These are phyloP conservation scores for Vanderwaltozyma verrucispora DNA, from an alignment of 805 yeast genomes.

Conservation along the genomic window DNA sequence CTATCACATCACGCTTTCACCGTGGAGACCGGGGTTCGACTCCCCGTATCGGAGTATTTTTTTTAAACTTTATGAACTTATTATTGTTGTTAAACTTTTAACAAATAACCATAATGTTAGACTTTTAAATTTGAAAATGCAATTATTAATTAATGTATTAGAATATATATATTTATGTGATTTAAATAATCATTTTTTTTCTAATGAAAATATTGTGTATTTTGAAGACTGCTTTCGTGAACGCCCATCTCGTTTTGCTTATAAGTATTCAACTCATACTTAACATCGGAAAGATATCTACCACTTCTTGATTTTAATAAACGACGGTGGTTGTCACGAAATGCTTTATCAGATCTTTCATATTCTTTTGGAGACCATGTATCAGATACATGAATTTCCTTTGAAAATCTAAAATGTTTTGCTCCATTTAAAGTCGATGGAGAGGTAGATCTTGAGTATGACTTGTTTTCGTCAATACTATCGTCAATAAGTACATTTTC, in stretches of 20 bases:
- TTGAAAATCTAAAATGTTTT: conserved; percentile 14
- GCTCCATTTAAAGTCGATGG: not conserved
- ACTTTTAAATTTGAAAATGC: too few relatives aligned
- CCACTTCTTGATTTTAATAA: conserved; percentile 7
- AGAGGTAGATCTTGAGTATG: not conserved
- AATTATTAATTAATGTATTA: too few relatives aligned
- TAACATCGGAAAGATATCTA: conserved; percentile 31
- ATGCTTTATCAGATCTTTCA: conserved; percentile 18
- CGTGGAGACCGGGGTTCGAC: conserved; percentile 5
- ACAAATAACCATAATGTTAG: too few relatives aligned
- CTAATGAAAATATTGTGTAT: conserved; percentile 52
- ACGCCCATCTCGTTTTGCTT: conserved; percentile 60
- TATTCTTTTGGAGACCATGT: conserved; percentile 24
- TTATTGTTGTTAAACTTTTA: too few relatives aligned
- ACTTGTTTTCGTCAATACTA: not conserved
- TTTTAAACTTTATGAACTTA: not conserved
- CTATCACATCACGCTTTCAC: conserved; percentile 5
- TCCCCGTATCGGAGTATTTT: conserved; percentile 4
- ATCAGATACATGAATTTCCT: conserved; percentile 19
- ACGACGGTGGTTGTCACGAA: conserved; percentile 7
- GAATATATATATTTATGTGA: too few relatives aligned
- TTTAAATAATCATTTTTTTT: too few relatives aligned
- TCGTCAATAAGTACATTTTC: conserved; percentile 14
- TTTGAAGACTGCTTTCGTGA: conserved; percentile 46
- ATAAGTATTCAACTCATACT: conserved; percentile 53